Conservation (phyloP, 257 asterid genomes). For the Solanum piurae region DNA sequence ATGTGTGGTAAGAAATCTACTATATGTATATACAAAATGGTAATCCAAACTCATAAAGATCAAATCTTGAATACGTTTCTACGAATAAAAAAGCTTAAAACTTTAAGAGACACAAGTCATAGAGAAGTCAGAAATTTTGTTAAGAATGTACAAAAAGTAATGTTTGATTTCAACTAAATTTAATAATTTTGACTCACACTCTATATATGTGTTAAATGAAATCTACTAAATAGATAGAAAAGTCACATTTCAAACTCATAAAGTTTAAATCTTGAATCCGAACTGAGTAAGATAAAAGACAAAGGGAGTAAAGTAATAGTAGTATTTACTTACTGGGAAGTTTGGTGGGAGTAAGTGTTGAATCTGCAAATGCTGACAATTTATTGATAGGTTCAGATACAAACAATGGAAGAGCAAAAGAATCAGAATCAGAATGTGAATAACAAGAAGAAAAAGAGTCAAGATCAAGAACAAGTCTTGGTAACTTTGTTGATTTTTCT, state of each 20-base stretch:
- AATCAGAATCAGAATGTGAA: background rate
- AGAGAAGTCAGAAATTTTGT: background rate
- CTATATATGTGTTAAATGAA: background rate
- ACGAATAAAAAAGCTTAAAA: background rate
- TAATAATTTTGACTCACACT: background rate
- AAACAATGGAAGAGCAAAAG: constrained; percentile 55
- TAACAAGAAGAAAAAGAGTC: background rate
- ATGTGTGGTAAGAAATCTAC: background rate
- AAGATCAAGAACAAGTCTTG: constrained; percentile 34
- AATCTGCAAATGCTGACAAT: constrained; percentile 33
- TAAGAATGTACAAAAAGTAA: background rate
- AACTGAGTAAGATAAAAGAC: background rate
- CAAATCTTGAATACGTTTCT: background rate
- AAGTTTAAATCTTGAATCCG: background rate
- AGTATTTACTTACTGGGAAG: constrained; percentile 25
- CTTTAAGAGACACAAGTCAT: background rate
- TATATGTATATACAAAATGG: background rate
- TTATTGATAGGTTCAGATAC: constrained; percentile 37
- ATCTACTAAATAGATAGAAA: background rate
- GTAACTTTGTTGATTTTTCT: constrained; percentile 12
- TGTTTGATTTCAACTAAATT: background rate
- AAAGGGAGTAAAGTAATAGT: background rate
- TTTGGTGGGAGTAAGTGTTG: constrained; percentile 26
- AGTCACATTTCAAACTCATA: background rate
- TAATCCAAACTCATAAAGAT: background rate